Evolutionary conservation across 2,329 filamentous ascomycete genomes (phyloP).

Genomic region (Penicillium sp.): DNA sequence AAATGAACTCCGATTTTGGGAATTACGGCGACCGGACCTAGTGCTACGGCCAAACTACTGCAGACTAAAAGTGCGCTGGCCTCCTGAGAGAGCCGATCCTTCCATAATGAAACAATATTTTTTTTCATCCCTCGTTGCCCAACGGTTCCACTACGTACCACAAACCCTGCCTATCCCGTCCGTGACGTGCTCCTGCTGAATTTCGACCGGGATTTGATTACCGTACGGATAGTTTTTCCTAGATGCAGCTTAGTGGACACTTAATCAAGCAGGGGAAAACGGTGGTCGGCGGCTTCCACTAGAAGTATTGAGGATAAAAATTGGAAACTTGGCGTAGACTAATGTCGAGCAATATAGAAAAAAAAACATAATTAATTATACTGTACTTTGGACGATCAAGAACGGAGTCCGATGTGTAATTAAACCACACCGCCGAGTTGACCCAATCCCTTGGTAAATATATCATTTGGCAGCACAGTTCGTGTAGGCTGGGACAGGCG

Average conservation of each 20-base stretch:
- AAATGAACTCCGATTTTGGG: neutral
- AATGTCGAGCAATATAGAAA: neutral
- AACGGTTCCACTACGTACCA: constrained; percentile 11
- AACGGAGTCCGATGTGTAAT: neutral
- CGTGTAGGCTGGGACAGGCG: neutral
- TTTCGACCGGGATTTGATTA: neutral
- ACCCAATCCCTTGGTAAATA: neutral
- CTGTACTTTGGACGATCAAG: too few species aligned
- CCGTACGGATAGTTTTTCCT: neutral
- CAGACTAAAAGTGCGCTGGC: constrained; percentile 11
- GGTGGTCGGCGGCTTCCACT: neutral
- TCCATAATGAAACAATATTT: neutral
- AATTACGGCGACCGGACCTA: neutral
- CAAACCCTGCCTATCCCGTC: neutral
- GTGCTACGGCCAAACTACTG: constrained; percentile 9
- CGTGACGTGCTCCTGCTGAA: neutral
- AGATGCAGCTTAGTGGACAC: neutral
- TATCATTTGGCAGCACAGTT: constrained; percentile 5
- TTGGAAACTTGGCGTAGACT: neutral
- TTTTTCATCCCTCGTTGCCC: constrained; percentile 18
- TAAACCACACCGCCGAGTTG: neutral
- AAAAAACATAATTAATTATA: too few species aligned
- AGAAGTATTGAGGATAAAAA: neutral
- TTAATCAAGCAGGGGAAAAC: neutral
- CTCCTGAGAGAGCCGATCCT: constrained; percentile 8